Evolutionary conservation across 495 filamentous ascomycete genomes (phyloP).

Genomic region (Aspergillus incahuasiensis): DNA sequence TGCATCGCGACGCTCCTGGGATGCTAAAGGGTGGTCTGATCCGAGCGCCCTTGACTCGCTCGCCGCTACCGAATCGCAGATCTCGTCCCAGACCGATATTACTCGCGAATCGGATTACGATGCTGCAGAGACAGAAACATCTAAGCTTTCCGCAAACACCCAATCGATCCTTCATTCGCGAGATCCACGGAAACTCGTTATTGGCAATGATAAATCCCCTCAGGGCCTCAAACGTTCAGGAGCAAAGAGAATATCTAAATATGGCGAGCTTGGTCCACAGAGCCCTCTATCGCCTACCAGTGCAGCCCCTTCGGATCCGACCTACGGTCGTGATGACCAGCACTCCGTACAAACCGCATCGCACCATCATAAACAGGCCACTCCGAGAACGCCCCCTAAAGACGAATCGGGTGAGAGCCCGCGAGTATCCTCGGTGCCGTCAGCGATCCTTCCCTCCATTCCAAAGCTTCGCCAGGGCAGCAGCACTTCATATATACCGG

Average conservation of each 20-base stretch:
- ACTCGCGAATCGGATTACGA: constrained; percentile 39
- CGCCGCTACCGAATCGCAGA: constrained; percentile 25
- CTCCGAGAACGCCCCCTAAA: constrained; percentile 21
- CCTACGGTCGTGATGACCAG: constrained; percentile 24
- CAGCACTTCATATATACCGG: constrained; percentile 35
- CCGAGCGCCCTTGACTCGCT: constrained; percentile 35
- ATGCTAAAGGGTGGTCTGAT: constrained; percentile 33
- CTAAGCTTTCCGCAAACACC: constrained; percentile 18
- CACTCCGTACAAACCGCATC: constrained; percentile 10
- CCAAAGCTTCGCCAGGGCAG: constrained; percentile 48
- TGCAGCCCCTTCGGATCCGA: constrained; percentile 9
- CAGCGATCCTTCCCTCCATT: constrained; percentile 52
- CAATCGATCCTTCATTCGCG: constrained; percentile 27
- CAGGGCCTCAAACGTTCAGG: constrained; percentile 50
- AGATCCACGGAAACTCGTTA: constrained; percentile 21
- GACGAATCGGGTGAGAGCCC: constrained; percentile 26
- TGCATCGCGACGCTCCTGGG: constrained; percentile 30
- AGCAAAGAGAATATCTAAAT: constrained; percentile 48
- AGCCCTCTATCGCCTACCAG: constrained; percentile 22
- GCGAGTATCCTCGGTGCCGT: constrained; percentile 54
- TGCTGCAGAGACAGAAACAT: constrained; percentile 22
- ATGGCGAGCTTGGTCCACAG: constrained; percentile 35
- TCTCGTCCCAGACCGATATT: constrained; percentile 31
- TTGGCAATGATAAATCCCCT: constrained; percentile 25
- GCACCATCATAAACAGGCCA: constrained; percentile 22